These are phyloP conservation scores for Pseudofabraea citricarpa DNA, from an alignment of 2,329 filamentous ascomycete genomes.

Conservation along the genomic window DNA sequence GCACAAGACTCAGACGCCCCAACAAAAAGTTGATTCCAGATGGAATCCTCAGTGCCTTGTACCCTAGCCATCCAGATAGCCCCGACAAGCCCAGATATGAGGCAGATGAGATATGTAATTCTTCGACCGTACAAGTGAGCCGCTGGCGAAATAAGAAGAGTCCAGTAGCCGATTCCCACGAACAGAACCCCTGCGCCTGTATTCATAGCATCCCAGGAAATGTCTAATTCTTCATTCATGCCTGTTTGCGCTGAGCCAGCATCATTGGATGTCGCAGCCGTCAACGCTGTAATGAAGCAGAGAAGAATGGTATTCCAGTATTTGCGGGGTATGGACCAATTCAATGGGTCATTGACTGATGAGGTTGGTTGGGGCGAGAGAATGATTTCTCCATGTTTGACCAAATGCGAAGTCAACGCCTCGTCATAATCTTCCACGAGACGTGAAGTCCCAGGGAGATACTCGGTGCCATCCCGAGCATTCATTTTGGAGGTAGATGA, in stretches of 20 bases:
- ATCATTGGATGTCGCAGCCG: conserved; percentile 51
- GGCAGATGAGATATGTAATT: conserved; percentile 48
- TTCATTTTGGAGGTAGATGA: neutral
- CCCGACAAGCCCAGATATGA: conserved; percentile 43
- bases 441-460: conserved; percentile 18
- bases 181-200: conserved; percentile 53
- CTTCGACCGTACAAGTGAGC: conserved; percentile 50
- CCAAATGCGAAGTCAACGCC: conserved; percentile 11
- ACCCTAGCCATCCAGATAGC: conserved; percentile 49
- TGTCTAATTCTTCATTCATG: conserved; percentile 44
- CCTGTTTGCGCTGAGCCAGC: conserved; percentile 46
- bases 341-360: conserved; percentile 47
- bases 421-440: conserved; percentile 17
- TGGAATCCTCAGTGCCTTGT: conserved; percentile 37
- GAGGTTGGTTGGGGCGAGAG: conserved; percentile 48
- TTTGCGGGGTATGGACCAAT: conserved; percentile 43
- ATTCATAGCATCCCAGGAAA: conserved; percentile 47
- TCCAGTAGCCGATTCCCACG: conserved; percentile 50
- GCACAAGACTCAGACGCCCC: conserved; percentile 52
- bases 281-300: conserved; percentile 48
- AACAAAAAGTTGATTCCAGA: conserved; percentile 53
- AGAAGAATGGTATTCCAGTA: conserved; percentile 46
- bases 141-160: conserved; percentile 45
- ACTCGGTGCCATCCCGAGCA: conserved; percentile 6
- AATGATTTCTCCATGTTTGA: conserved; percentile 37